Evolutionary conservation across 495 filamentous ascomycete genomes (phyloP).

Genomic region (Cercophora sp.): DNA sequence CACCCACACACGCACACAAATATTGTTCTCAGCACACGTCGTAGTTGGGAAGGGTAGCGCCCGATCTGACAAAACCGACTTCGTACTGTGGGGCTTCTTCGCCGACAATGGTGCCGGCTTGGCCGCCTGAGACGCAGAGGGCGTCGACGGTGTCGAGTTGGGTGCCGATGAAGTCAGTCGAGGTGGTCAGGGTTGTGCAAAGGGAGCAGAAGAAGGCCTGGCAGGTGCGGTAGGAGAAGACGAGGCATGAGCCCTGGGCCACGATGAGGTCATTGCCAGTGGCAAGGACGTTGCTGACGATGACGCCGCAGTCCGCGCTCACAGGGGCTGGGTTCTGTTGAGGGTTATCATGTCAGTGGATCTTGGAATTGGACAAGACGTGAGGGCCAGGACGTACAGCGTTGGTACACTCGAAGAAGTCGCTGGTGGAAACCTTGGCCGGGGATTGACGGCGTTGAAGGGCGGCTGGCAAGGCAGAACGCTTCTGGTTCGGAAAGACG

Average conservation of each 20-base stretch:
- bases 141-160: slow-evolving; percentile 35
- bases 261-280: slow-evolving; percentile 32
- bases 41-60: slow-evolving; percentile 32
- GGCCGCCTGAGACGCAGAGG: slow-evolving; percentile 34
- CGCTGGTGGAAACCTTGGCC: slow-evolving; percentile 22
- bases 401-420: slow-evolving; percentile 39
- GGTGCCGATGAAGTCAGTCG: slow-evolving; percentile 37
- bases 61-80: slow-evolving; percentile 34
- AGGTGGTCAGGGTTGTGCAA: slow-evolving; percentile 32
- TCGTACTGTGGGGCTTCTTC: slow-evolving; percentile 37
- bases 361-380: background rate
- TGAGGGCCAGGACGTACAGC: slow-evolving; percentile 25
- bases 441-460: slow-evolving; percentile 21
- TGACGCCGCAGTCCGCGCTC: slow-evolving; percentile 31
- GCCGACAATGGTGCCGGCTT: slow-evolving; percentile 37
- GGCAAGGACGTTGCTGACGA: slow-evolving; percentile 31
- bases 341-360: background rate
- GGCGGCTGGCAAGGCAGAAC: no score
- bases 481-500: slow-evolving; percentile 18
- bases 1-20: no score
- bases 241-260: slow-evolving; percentile 34
- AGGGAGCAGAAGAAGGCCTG: slow-evolving; percentile 44
- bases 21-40: slow-evolving; percentile 36
- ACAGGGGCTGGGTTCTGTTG: slow-evolving; percentile 26
- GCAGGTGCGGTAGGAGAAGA: slow-evolving; percentile 35